A percentile compares a stretch with the other conserved stretches of the same genome.
phyloP scores from a whole-genome alignment of 441 rosid species.

The Aleurites moluccanus region DNA sequence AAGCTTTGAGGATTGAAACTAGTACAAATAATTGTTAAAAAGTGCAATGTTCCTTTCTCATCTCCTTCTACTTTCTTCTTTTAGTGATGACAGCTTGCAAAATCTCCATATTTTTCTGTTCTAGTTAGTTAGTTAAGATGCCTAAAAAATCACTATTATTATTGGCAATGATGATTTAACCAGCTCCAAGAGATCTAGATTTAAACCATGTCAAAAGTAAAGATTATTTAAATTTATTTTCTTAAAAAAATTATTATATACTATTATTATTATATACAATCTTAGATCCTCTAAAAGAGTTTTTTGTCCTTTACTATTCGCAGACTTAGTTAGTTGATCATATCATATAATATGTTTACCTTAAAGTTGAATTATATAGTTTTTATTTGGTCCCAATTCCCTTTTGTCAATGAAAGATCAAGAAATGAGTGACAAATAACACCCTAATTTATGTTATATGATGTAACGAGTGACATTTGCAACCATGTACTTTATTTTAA shows the following conservation, averaged over 20 bases:
- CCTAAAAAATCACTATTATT: conserved; percentile 2
- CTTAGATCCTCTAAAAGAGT: conserved; percentile 2
- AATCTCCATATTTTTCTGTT: not conserved
- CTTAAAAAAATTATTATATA: no score
- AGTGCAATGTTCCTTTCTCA: conserved; percentile 1
- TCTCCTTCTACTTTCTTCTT: not conserved
- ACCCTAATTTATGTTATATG: not conserved
- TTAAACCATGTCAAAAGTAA: no score
- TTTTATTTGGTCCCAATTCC: not conserved
- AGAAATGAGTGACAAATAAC: not conserved
- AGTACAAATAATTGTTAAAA: not conserved
- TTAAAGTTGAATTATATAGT: no score
- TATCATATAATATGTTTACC: no score
- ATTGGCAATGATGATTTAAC: no score
- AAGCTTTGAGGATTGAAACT: not conserved
- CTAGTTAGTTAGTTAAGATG: not conserved
- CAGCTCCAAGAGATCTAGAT: no score
- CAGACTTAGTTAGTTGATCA: not conserved
- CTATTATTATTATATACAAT: not conserved
- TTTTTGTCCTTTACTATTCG: conserved; percentile 14
- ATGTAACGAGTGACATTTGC: not conserved
- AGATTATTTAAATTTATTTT: no score
- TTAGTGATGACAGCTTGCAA: conserved; percentile 12
- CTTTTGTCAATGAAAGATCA: not conserved
- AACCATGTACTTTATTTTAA: no score